Evolutionary conservation across 2,329 filamentous ascomycete genomes (phyloP).

Genomic region (Alternaria rosae): DNA sequence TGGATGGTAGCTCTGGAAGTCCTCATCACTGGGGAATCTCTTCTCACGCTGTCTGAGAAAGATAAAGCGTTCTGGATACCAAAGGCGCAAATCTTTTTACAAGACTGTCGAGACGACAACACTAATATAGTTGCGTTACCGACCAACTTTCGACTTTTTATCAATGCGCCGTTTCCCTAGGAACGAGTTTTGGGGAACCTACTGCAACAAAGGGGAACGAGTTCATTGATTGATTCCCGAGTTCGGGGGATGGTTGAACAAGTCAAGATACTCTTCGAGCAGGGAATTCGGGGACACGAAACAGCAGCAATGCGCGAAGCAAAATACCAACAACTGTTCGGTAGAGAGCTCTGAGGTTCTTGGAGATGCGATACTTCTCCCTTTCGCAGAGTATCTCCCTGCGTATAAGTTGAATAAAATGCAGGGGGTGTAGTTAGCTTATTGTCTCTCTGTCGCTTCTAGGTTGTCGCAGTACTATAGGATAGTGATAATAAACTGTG

Average conservation of each 20-base stretch:
- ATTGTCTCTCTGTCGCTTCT: no score
- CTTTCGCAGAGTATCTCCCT: no score
- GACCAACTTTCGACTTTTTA: background rate
- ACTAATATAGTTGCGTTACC: background rate
- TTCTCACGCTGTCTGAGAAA: background rate
- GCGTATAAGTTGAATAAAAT: no score
- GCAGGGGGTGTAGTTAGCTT: no score
- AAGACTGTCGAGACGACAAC: background rate
- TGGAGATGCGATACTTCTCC: no score
- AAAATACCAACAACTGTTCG: conserved; percentile 4
- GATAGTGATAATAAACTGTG: no score
- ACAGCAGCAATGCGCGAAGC: background rate
- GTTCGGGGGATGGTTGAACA: background rate
- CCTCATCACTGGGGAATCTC: background rate
- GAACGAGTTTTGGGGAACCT: background rate
- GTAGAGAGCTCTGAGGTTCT: rapidly evolving
- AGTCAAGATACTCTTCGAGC: background rate
- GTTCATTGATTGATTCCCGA: background rate
- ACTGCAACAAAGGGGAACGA: background rate
- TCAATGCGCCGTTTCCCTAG: background rate
- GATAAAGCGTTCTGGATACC: background rate
- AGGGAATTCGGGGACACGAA: background rate
- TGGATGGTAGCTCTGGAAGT: background rate
- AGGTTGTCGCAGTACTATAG: no score
- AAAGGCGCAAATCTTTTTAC: background rate